Evolutionary conservation across 2,329 filamentous ascomycete species (phyloP).

Genomic region (Cercospora janseana): DNA sequence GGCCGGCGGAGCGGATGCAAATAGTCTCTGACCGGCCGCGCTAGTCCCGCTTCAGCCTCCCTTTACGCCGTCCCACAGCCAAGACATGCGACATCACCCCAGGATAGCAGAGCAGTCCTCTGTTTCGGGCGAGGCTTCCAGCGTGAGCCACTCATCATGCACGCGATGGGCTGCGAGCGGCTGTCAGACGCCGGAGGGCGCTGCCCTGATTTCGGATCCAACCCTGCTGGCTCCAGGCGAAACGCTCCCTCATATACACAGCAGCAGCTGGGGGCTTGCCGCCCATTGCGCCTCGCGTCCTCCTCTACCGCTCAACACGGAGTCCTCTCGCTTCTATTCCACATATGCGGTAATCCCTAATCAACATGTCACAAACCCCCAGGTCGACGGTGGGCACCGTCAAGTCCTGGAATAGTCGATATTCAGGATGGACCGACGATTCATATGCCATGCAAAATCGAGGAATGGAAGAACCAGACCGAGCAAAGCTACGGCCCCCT

Average conservation of each 20-base stretch:
- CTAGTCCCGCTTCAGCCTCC: conserved; percentile 6
- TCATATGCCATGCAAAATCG: conserved; percentile 26
- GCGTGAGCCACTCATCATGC: conserved; percentile 11
- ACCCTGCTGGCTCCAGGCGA: conserved; percentile 13
- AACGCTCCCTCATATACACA: conserved; percentile 25
- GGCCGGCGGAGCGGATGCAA: conserved; percentile 6
- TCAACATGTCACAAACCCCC: conserved; percentile 34
- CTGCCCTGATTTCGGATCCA: conserved; percentile 13
- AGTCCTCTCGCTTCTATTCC: conserved; percentile 5
- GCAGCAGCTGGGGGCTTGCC: conserved; percentile 15
- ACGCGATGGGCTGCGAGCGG: conserved; percentile 16
- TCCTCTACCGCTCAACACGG: conserved; percentile 13
- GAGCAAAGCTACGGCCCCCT: conserved; percentile 30
- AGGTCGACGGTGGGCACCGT: conserved; percentile 35
- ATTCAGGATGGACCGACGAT: conserved; percentile 32
- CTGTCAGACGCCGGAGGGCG: conserved; percentile 18
- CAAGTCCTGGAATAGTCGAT: conserved; percentile 37
- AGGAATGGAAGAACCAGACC: conserved; percentile 34
- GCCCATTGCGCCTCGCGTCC: conserved; percentile 13
- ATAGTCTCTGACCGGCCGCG: conserved; percentile 9
- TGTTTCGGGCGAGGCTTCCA: conserved; percentile 11
- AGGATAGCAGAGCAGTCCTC: conserved; percentile 1
- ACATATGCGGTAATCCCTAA: conserved; percentile 10
- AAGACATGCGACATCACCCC: conserved; percentile 11
- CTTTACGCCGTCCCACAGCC: background rate